Percentiles rank a stretch among this genome's conserved stretches.
Conservation (phyloP, 495 filamentous ascomycete species). For the Aspergillus mulundensis region DNA sequence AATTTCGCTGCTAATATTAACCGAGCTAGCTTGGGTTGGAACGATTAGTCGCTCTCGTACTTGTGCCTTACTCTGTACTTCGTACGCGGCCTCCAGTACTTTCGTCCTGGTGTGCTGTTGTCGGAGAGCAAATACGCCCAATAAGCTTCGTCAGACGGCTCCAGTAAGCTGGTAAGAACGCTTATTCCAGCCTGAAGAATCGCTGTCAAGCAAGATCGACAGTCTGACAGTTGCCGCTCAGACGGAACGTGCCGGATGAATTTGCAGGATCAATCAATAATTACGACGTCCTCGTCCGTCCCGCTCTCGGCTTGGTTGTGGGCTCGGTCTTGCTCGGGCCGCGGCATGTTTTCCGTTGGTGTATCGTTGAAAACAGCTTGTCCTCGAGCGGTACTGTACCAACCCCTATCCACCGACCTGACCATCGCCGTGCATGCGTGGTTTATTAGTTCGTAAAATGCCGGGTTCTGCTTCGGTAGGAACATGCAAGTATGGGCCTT, state of each 20-base stretch:
- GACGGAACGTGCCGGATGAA: neutral
- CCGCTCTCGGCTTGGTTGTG: conserved; percentile 18
- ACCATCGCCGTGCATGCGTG: conserved; percentile 59
- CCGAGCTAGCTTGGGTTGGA: neutral
- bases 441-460: conserved; percentile 63
- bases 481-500: conserved; percentile 90
- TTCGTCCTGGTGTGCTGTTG: neutral
- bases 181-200: neutral
- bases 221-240: neutral
- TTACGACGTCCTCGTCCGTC: conserved; percentile 39
- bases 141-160: neutral
- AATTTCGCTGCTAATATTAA: neutral
- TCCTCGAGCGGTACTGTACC: conserved; percentile 33
- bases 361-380: conserved; percentile 19
- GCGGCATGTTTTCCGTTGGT: conserved; percentile 8
- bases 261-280: conserved; percentile 28
- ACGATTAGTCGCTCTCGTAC: neutral
- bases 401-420: conserved; percentile 43
- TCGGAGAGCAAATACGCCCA: neutral
- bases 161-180: neutral
- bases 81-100: neutral
- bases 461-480: conserved; percentile 71
- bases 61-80: neutral
- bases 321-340: conserved; percentile 10
- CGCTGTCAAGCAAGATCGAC: neutral